These are phyloP conservation scores for Olyra latifolia DNA, from an alignment of 176 grass and related monocot species.

Conservation along the genomic window DNA sequence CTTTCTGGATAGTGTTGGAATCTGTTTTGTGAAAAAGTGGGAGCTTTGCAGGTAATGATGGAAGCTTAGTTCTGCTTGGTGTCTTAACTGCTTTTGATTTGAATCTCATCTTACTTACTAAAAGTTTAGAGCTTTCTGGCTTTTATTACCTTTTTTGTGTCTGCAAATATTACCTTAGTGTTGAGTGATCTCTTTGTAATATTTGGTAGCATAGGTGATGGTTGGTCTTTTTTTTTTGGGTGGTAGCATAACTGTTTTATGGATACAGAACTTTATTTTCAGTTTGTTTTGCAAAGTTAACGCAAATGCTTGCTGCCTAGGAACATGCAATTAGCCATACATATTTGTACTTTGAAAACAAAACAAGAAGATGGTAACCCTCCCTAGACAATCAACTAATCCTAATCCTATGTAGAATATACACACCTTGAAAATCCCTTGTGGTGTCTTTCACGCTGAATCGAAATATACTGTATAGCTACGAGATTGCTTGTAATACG, in stretches of 20 bases:
- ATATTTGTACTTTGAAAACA: not conserved
- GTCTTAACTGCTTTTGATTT: slow-evolving; percentile 9
- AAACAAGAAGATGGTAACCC: not conserved
- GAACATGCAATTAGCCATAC: not conserved
- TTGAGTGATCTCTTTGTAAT: not conserved
- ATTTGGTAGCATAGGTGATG: not conserved
- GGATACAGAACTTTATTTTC: not conserved
- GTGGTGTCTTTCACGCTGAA: not conserved
- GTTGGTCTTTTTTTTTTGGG: not conserved
- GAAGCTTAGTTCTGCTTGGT: not conserved
- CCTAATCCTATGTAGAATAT: not conserved
- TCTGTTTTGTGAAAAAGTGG: not conserved
- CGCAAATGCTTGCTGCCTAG: not conserved
- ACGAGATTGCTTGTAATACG: not conserved
- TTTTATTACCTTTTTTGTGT: not conserved
- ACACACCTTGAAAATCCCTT: not conserved
- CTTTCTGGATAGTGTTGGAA: not conserved
- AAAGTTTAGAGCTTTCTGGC: not conserved
- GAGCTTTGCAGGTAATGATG: slow-evolving; percentile 7
- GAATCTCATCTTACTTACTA: not conserved
- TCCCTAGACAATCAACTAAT: not conserved
- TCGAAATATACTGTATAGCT: not conserved
- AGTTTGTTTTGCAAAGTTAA: slow-evolving; percentile 1
- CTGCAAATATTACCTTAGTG: not conserved
- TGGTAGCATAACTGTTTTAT: not conserved